Base-by-base conservation (phyloP, 176 grass and related monocot species). In the Tillandsia fasciculata region DNA sequence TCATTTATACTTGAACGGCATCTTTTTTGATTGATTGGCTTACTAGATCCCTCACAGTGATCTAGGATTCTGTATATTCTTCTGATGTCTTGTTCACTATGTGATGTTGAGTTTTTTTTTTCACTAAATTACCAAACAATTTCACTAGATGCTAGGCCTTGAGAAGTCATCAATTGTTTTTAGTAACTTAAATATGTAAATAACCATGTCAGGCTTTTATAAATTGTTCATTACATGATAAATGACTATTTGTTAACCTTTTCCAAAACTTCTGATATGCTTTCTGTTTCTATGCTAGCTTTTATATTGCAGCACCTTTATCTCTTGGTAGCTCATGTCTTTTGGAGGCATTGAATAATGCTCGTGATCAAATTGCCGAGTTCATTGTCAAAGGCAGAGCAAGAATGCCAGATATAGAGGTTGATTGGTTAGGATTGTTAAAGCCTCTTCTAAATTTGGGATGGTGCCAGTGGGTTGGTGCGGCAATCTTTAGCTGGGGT, bases 381-480 rank as follows among this genome's bases (percentile, higher is more conserved):
- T 93, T 93, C 63, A 88, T 93, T 63, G 82, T 93, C 24, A 93
- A 90, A 78, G 94, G 89, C 67, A 78, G 81, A 53, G 82, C 67
- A 53, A 73, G 77, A 72, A 90, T 99, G 94, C 89, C 86, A 50
- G 86, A 90, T 70, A 26, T 90, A 71, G 73, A 52, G 65, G 80
- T 99, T 74, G 77, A 88, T 64, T 84, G 64, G 4, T 72, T 80
- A 52, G 76, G 58, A 67, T 65, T 93, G 3, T 51, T 93, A 26
- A 87, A 70, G 69, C 94, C 94, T 86, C 72, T 99, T 75, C 12
- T 93, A 68, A 81, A 74, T 18, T 71, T 93, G 63, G 84, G 83
- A 24, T 85, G 92, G 92, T 71, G 50, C 57, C 86, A 92, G 26
- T 85, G 85, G 88, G 81, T 90, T 48, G 94, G 89, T 79, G 86